These are phyloP conservation scores for Talaromyces sp. DNA, from an alignment of 2,329 filamentous ascomycete species.

Conservation along the genomic window DNA sequence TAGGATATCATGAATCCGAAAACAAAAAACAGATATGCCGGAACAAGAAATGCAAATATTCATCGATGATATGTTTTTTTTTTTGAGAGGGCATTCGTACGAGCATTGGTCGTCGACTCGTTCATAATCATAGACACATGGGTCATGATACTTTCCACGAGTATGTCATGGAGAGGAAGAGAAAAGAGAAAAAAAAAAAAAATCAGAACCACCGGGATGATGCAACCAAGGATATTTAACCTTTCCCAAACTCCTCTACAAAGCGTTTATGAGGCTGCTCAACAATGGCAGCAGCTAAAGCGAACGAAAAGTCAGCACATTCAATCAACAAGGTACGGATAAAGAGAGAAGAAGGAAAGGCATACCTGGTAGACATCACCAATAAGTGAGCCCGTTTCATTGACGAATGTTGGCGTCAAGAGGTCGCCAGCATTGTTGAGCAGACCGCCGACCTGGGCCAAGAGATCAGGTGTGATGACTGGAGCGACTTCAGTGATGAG, in stretches of 20 bases:
- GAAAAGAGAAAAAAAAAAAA: neutral
- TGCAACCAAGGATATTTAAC: conserved; percentile 23
- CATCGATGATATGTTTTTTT: neutral
- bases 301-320: conserved; percentile 15
- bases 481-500: conserved; percentile 22
- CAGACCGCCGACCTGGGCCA: conserved; percentile 22
- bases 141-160: neutral
- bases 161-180: neutral
- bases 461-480: conserved; percentile 22
- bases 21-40: neutral
- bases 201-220: neutral
- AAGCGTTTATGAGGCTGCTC: conserved; percentile 26
- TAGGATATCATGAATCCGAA: conserved; percentile 10
- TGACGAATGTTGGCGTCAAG: conserved; percentile 28
- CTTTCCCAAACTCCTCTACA: conserved; percentile 20
- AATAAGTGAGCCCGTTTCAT: conserved; percentile 24
- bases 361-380: conserved; percentile 25
- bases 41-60: neutral
- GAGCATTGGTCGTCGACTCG: neutral
- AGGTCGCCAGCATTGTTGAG: conserved; percentile 27
- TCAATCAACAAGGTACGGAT: neutral
- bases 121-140: conserved; percentile 11
- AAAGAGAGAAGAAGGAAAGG: neutral
- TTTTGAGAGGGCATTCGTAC: neutral
- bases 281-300: conserved; percentile 28